Percentiles rank a stretch among this genome's conserved stretches.
phyloP scores from a whole-genome alignment of 192 early-diverging fungal species.

The Backusella circina region DNA sequence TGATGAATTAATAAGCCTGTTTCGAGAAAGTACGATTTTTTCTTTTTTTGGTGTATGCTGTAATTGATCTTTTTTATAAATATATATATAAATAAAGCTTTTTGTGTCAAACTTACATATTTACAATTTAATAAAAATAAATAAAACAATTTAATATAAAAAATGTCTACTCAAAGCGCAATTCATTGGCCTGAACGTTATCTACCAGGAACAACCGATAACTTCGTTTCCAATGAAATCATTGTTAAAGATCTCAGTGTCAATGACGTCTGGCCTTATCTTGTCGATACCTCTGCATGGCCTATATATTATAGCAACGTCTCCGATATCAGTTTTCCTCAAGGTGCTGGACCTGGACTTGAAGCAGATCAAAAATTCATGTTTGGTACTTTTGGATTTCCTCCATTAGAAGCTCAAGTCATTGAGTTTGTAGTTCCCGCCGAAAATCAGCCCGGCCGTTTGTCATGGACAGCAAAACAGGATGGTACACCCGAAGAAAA shows the following conservation, averaged over 20 bases:
- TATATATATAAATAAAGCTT: not conserved
- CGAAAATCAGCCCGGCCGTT: not conserved
- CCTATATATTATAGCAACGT: not conserved
- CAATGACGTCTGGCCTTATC: not conserved
- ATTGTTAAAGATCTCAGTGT: not conserved
- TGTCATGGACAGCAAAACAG: constrained; percentile 10
- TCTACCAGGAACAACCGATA: not conserved
- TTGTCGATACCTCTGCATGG: constrained; percentile 1
- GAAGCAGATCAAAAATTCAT: not conserved
- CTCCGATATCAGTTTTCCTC: not conserved
- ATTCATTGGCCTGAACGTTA: not conserved
- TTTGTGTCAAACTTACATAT: not conserved
- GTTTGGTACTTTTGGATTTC: constrained; percentile 6
- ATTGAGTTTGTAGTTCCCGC: not conserved
- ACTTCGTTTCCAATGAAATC: constrained; percentile 8
- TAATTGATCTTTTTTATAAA: not conserved
- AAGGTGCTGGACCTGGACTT: not conserved
- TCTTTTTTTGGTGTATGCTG: not conserved
- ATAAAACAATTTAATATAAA: not conserved
- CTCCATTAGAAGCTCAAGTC: not conserved
- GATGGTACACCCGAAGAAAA: not conserved
- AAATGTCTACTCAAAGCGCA: constrained; percentile 3
- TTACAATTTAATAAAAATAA: not conserved
- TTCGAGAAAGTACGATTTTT: not conserved
- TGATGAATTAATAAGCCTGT: not conserved